Percentiles rank a stretch among this genome's conserved stretches.
phyloP scores from a whole-genome alignment of 805 yeast genomes.

The Wickerhamiella slavikovae region DNA sequence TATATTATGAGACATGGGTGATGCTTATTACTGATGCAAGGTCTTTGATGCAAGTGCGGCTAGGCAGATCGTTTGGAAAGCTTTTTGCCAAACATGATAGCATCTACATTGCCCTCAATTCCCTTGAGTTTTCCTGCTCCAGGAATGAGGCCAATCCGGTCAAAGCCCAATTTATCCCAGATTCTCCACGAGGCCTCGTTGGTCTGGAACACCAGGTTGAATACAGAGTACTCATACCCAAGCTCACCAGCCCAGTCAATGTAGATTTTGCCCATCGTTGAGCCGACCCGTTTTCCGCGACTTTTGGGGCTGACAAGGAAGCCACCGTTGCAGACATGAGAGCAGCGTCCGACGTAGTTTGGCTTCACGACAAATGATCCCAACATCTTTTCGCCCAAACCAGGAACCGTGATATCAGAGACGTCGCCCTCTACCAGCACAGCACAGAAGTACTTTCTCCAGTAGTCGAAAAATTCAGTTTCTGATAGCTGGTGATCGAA shows the following conservation, averaged over 20 bases:
- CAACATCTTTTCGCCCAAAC: slow-evolving; percentile 31
- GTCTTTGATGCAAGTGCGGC: too few species aligned
- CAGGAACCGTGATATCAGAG: slow-evolving; percentile 10
- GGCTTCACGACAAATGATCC: slow-evolving; percentile 77
- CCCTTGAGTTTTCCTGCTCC: slow-evolving; percentile 62
- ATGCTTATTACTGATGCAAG: too few species aligned
- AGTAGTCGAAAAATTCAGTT: slow-evolving; percentile 37
- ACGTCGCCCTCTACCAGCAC: slow-evolving; percentile 31
- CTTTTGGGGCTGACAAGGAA: slow-evolving; percentile 41
- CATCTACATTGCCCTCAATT: slow-evolving; percentile 42
- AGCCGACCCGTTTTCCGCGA: slow-evolving; percentile 55
- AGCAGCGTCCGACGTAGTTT: slow-evolving; percentile 64
- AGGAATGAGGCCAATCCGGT: slow-evolving; percentile 52
- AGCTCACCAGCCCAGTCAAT: slow-evolving; percentile 52
- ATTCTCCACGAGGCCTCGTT: slow-evolving; percentile 54
- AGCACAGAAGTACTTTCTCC: slow-evolving; percentile 49
- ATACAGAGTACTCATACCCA: slow-evolving; percentile 68
- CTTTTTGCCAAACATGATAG: slow-evolving; percentile 49
- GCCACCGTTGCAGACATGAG: slow-evolving; percentile 79
- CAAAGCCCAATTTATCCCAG: slow-evolving; percentile 75
- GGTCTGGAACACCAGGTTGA: slow-evolving; percentile 69
- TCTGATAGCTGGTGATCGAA: slow-evolving; percentile 18
- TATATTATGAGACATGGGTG: too few species aligned
- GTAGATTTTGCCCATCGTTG: slow-evolving; percentile 45
- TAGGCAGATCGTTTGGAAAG: not conserved